Evolutionary conservation across 768 basidiomycete species (phyloP).

Genomic region (Sarcomyxa edulis): DNA sequence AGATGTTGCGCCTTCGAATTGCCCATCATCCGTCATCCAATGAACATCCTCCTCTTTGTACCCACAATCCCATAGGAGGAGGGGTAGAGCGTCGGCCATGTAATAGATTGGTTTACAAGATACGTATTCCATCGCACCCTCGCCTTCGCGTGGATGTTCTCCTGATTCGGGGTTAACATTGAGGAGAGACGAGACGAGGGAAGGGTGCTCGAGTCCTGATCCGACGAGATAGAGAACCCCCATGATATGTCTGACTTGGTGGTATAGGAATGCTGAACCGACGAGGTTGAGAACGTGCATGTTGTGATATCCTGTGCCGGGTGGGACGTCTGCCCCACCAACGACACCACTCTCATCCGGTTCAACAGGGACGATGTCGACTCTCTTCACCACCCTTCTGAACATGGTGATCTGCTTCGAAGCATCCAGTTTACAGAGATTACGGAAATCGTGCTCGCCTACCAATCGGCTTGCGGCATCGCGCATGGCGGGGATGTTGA

Average conservation of each 20-base stretch:
- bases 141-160: conserved; percentile 27
- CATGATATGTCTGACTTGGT: conserved; percentile 95
- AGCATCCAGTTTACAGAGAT: conserved; percentile 90
- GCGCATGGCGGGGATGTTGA: conserved; percentile 74
- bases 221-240: conserved; percentile 88
- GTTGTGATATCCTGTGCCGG: no score
- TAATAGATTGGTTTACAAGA: conserved; percentile 82
- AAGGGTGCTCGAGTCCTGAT: conserved; percentile 67
- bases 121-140: conserved; percentile 40
- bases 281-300: conserved; percentile 78
- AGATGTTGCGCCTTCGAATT: conserved; percentile 18
- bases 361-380: conserved; percentile 49
- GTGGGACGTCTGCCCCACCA: no score
- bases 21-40: conserved; percentile 56
- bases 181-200: conserved; percentile 65
- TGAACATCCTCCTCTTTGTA: conserved; percentile 61
- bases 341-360: conserved; percentile 12
- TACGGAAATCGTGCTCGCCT: conserved; percentile 94
- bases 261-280: conserved; percentile 88
- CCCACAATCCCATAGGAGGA: conserved; percentile 88
- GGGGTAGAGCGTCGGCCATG: conserved; percentile 89
- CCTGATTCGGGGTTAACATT: conserved; percentile 51
- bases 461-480: conserved; percentile 65
- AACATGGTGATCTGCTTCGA: conserved; percentile 87
- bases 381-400: conserved; percentile 58